Evolutionary conservation across 2,329 filamentous ascomycete genomes (phyloP).

Genomic region (Microdochium nivale): DNA sequence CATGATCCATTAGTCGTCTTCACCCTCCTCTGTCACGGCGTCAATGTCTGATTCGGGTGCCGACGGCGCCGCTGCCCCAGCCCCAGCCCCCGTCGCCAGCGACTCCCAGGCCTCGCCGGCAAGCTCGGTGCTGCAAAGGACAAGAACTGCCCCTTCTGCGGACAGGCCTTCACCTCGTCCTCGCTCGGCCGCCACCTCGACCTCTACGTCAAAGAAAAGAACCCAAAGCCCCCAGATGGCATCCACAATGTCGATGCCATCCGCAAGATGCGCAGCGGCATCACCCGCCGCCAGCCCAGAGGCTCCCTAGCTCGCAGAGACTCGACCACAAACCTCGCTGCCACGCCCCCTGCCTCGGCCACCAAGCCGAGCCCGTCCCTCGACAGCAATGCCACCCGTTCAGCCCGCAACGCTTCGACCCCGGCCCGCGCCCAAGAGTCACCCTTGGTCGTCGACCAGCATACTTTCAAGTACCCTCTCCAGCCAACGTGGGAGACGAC

Average conservation of each 20-base stretch:
- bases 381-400: conserved; percentile 24
- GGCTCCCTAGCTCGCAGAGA: conserved; percentile 53
- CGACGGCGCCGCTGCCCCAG: too few relatives aligned
- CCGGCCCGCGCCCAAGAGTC: conserved; percentile 16
- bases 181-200: conserved; percentile 90
- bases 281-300: conserved; percentile 78
- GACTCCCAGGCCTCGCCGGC: conserved; percentile 25
- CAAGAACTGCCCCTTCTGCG: conserved; percentile 80
- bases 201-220: conserved; percentile 88
- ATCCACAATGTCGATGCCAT: conserved; percentile 89
- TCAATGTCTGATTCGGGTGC: background rate
- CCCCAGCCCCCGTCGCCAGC: conserved; percentile 4
- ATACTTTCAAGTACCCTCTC: conserved; percentile 44
- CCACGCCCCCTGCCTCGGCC: conserved; percentile 34
- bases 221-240: conserved; percentile 79
- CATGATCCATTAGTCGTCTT: background rate
- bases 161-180: conserved; percentile 85
- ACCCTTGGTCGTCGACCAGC: conserved; percentile 33
- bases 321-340: conserved; percentile 38
- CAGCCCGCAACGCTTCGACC: conserved; percentile 22
- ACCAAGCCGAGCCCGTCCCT: conserved; percentile 33
- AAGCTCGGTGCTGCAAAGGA: conserved; percentile 61
- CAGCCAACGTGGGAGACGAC: conserved; percentile 66
- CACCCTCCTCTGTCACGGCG: background rate
- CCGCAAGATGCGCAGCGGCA: conserved; percentile 68